These are phyloP conservation scores for Neurospora sp. DNA, from an alignment of 495 filamentous ascomycete genomes.

Conservation along the genomic window DNA sequence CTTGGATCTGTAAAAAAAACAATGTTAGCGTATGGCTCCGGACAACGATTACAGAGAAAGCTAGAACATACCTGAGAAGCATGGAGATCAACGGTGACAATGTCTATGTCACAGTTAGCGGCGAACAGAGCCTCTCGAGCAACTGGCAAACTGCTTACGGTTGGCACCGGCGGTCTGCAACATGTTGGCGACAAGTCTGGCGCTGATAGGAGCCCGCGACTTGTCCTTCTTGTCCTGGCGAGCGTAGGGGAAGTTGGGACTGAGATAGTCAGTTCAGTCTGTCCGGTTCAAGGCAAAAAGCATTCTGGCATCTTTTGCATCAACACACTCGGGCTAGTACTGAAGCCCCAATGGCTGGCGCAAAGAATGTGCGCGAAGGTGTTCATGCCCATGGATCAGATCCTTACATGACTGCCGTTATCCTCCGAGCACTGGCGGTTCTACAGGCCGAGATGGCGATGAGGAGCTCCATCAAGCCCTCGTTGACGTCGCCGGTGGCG, in stretches of 20 bases:
- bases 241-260: constrained; percentile 98
- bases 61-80: constrained; percentile 47
- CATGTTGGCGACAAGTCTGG: constrained; percentile 96
- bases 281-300: constrained; percentile 44
- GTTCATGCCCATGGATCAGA: not conserved
- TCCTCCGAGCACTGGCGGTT: constrained; percentile 50
- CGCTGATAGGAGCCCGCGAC: constrained; percentile 70
- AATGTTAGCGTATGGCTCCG: not conserved
- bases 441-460: constrained; percentile 99
- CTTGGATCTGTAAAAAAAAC: constrained; percentile 9
- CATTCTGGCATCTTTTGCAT: not conserved
- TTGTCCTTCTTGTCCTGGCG: constrained; percentile 99
- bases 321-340: not conserved
- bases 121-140: constrained; percentile 29
- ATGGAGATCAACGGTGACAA: constrained; percentile 83
- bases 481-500: constrained; percentile 92
- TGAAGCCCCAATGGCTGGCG: not conserved
- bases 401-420: constrained; percentile 27
- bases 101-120: constrained; percentile 56
- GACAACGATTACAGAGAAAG: not conserved
- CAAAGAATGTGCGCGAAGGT: not conserved
- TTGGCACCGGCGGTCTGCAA: constrained; percentile 88
- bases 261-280: constrained; percentile 73
- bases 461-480: constrained; percentile 95
- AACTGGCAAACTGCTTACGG: constrained; percentile 29